Evolutionary conservation across 1,139 yeast genomes (phyloP).

Genomic region (Nadsonia starkeyi-henricii): DNA sequence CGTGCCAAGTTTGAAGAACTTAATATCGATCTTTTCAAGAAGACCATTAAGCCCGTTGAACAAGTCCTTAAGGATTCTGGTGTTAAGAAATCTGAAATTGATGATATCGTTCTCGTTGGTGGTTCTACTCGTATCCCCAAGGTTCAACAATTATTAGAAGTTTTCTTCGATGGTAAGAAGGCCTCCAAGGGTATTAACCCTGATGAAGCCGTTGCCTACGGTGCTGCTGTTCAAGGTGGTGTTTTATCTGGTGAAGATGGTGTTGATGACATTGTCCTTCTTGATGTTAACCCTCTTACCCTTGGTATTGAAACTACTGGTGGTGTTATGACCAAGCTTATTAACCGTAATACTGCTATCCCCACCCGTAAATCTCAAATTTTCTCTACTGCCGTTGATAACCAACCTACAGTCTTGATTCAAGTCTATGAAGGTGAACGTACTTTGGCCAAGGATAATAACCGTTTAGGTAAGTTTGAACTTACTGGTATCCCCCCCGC

Average conservation of each 20-base stretch:
- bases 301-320: constrained; percentile 96
- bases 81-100: constrained; percentile 66
- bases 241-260: constrained; percentile 76
- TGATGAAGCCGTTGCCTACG: constrained; percentile 94
- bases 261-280: constrained; percentile 72
- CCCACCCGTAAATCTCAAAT: constrained; percentile 96
- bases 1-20: constrained; percentile 94
- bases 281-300: constrained; percentile 90
- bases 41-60: constrained; percentile 86
- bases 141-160: constrained; percentile 81
- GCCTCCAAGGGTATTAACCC: constrained; percentile 95
- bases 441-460: constrained; percentile 89
- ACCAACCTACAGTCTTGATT: constrained; percentile 92
- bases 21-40: constrained; percentile 74
- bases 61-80: constrained; percentile 84
- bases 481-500: constrained; percentile 94
- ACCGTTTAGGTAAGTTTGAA: constrained; percentile 89
- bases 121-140: constrained; percentile 98
- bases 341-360: constrained; percentile 92
- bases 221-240: constrained; percentile 98
- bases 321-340: constrained; percentile 95
- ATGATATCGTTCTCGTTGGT: constrained; percentile 90
- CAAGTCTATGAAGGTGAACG: constrained; percentile 98
- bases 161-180: constrained; percentile 82
- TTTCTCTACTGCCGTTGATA: constrained; percentile 93